Base-by-base conservation (phyloP, 164 flowering plant genomes). In the Echeveria elegans region DNA sequence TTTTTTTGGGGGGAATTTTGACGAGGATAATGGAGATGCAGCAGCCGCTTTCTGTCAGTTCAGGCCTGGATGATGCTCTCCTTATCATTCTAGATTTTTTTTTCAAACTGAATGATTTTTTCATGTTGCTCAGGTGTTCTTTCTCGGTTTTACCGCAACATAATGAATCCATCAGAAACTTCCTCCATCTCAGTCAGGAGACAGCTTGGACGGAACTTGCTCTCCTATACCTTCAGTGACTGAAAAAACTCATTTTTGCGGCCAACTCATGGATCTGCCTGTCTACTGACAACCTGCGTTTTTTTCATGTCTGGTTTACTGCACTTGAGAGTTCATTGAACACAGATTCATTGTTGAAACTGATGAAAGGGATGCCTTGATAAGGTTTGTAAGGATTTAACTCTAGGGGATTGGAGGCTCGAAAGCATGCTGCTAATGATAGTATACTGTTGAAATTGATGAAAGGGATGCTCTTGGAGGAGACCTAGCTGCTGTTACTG, bases 191-290 rank as follows among this genome's bases (percentile, higher is more conserved):
- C 96, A 62, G 74, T 90, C 71, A 85, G 97, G 83, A 86, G 85
- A 76, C 98, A 90, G 71, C 94, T 93, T 74, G 98, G 98, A 19
- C 96, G 85, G 75, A 73, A 79, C 78, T 77, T 93, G 65, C 77
- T 86, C 48, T 90, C 97, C 5, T 77, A 93, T 71, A 85, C 92
- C 38, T 90, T 79, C 64, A 88, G 81, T 81, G 98, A 93, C 75
- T 53, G 31, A 58, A 82, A 95, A 74, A 84, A 90, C 75, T 89
- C 97, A 48, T 72, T 80, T 64, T 32, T 84, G 71, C 81, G 97
- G 81, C 98, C 98, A 63, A 89, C 90, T 32, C 73, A 72, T 48
- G 98, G 98, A 65, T 90, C 78, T 78, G 87, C 96, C 65, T 88
- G 85, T 74, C 76, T 56, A 97, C 97, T 69, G 97, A 93, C 79